A percentile compares a stretch with the other conserved stretches of the same genome.
Evolutionary conservation across 257 asterid genomes (phyloP).

Genomic region (Plantago elongata): DNA sequence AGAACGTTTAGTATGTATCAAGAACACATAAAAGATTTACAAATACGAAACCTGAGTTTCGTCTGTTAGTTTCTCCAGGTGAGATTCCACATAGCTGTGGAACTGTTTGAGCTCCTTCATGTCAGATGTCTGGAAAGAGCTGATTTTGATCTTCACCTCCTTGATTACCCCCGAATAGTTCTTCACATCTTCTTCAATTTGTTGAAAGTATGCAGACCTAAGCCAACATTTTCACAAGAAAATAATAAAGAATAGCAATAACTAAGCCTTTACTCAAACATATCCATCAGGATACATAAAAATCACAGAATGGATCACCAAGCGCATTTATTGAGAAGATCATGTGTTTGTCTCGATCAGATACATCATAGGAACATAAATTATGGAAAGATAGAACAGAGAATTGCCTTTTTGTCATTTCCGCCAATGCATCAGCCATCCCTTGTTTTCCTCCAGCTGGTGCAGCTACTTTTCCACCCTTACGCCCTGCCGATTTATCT

Average conservation of each 20-base stretch:
- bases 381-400: neutral
- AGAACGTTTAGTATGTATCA: neutral
- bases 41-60: constrained; percentile 61
- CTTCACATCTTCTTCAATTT: constrained; percentile 81
- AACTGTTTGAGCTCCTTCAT: constrained; percentile 68
- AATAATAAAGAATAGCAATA: neutral
- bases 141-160: constrained; percentile 48
- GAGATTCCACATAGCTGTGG: constrained; percentile 62
- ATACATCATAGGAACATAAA: neutral
- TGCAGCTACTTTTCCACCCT: constrained; percentile 48
- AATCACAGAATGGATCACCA: too few species aligned
- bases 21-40: neutral
- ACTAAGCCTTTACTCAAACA: neutral
- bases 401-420: constrained; percentile 78
- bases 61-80: constrained; percentile 71
- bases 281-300: neutral
- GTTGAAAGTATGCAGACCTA: constrained; percentile 87
- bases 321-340: too few species aligned
- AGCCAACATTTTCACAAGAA: neutral
- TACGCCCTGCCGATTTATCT: constrained; percentile 45
- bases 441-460: constrained; percentile 71
- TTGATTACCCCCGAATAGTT: constrained; percentile 40
- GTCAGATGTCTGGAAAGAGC: constrained; percentile 59
- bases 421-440: constrained; percentile 98
- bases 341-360: too few species aligned